phyloP scores from a whole-genome alignment of 2,329 filamentous ascomycete species.

The Scedosporium boydii region DNA sequence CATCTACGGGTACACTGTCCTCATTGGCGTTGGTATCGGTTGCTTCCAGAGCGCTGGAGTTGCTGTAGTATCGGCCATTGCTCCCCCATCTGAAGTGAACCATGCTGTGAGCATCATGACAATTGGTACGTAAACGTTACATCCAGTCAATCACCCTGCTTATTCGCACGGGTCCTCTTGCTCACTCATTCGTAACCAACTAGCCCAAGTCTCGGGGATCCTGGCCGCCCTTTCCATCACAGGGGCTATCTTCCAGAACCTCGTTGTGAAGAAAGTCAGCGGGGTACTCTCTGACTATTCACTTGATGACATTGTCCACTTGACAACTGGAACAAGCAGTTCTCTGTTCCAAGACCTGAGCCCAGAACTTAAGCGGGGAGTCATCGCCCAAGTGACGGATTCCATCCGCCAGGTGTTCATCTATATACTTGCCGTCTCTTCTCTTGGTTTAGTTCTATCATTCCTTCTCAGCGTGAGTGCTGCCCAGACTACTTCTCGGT shows the following conservation, averaged over 20 bases:
- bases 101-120: slow-evolving; percentile 26
- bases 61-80: slow-evolving; percentile 22
- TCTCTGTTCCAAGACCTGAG: slow-evolving; percentile 3
- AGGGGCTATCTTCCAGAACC: slow-evolving; percentile 7
- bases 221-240: slow-evolving; percentile 5
- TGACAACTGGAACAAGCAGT: slow-evolving; percentile 6
- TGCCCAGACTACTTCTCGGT: not conserved
- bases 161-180: too few relatives aligned
- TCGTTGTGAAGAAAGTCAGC: not conserved
- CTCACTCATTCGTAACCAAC: not conserved
- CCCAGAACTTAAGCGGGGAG: not conserved
- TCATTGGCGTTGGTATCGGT: slow-evolving; percentile 31
- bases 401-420: slow-evolving; percentile 6
- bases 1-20: slow-evolving; percentile 25
- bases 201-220: slow-evolving; percentile 3
- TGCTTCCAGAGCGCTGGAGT: slow-evolving; percentile 22
- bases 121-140: slow-evolving; percentile 10
- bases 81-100: slow-evolving; percentile 17
- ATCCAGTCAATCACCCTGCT: too few relatives aligned
- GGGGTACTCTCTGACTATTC: not conserved
- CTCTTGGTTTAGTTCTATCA: slow-evolving; percentile 5
- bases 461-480: slow-evolving; percentile 6
- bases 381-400: slow-evolving; percentile 4
- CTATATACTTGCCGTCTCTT: not conserved
- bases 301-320: not conserved